Evolutionary conservation across 495 filamentous ascomycete species (phyloP), one percentile per base, ranked within the genome.

Genomic region (Xylaria grammica): DNA sequence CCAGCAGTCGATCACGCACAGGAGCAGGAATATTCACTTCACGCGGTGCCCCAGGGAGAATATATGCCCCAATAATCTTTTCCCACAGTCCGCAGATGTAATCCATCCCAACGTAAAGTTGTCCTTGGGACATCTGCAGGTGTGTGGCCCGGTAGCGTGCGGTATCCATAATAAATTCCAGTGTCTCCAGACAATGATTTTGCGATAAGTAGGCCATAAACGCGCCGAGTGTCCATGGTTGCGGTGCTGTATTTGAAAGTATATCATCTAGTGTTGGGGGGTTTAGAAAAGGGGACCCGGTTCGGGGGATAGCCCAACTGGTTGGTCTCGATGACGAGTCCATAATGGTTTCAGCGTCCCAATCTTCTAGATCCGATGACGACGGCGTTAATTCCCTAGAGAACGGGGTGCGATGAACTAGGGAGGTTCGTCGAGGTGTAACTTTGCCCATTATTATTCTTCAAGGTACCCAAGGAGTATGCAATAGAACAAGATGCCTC

Each of bases 121-220:
- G 67, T 8, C 67, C 63, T 42, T 72, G 67, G 0, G 50, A 48
- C 26, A 68, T 69, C 30, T 74, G 67, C 13, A 62, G 73, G 72
- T 94, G 93, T 60, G 90, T 87, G 59, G 91, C 85, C 51, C 85
- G 84, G 77, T 99, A 99, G n/a, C 93, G 88, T 55, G 90, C 88
- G 52, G 95, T 91, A 74, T 97, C 95, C 85, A 97, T 86, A 46
- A 95, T 97, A 79, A 99, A 99, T 72, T 99, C 96, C 49, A 99
- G 79, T 7, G 92, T 99, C 76, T 99, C 96, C 46, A 98, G 78
- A 71, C 96, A 99, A 77, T 98, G 96, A 67, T 98, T 98, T 69
- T 97, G 94, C 2, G 96, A 97, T 26, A 98, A 86, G 73, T 95
- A 99, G 55, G 94, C 95, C 86, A 92, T 98, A 78, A 99, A 98